Evolutionary conservation across 352 stramenopile species (phyloP), one percentile per base, ranked within the genome.

Genomic region (Phytophthora fragariaefolia): DNA sequence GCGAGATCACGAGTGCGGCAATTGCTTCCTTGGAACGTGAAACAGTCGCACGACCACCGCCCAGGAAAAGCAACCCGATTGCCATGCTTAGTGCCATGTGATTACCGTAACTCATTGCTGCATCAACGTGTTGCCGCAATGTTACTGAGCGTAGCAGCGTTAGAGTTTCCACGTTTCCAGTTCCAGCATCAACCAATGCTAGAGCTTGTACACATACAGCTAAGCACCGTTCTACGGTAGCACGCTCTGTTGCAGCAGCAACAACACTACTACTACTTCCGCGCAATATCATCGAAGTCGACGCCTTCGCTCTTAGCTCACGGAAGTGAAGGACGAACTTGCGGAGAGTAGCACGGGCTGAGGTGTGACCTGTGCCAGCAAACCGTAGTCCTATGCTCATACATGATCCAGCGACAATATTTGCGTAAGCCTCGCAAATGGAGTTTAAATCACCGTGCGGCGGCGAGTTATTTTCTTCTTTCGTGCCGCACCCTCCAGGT

Each of bases 1-100:
- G 92, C 20, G 98, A 87, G 10, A 96, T 81, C 28, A 99, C 77
- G 6, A 99, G 85, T 34, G 92, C 90, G 8, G 97, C 97, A 49
- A 99, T 96, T 50, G 98, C 95, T 42, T 92, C 82, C 27, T 86
- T 89, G 0, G 85, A 90, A 17, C 83, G 76, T n/a, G 82, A 87
- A n/a, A 99, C 73, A 0, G 97, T 99, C 15, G 85, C 90, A 52
- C 92, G 94, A 0, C 98, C 98, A 34, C 96, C 96, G 24, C 97
- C 97, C 4, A 99, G 63, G 60, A 99, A 99, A 6, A 99, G 79
- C 51, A 99, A 75, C 0, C 97, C 97, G 26, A 99, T 98, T 22
- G 97, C 91, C 76, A 96, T 93, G 40, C 86, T 95, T 46, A 98
- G 84, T 13, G 90, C 85, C 94, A 99, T 98, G 77, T 99, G 97